Evolutionary conservation across 352 stramenopile species (phyloP).

Genomic region (Phytophthora parvispora): DNA sequence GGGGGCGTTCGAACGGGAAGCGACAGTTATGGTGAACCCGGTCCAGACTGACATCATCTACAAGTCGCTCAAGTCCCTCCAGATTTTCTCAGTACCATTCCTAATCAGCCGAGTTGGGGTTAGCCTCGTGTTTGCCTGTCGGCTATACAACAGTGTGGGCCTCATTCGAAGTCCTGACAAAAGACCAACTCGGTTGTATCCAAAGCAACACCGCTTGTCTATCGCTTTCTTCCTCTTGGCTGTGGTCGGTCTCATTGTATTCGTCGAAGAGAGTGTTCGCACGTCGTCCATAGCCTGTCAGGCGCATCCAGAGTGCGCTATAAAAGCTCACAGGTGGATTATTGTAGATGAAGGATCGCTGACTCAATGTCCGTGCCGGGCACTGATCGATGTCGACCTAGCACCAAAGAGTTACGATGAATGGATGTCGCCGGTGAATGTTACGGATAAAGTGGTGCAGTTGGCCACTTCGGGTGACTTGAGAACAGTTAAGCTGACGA

Average conservation of each 20-base stretch:
- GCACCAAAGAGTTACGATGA: neutral
- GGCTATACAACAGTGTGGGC: neutral
- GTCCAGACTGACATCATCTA: constrained; percentile 32
- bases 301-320: neutral
- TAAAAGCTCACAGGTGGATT: neutral
- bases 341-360: neutral
- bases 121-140: neutral
- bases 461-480: constrained; percentile 29
- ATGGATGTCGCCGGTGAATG: constrained; percentile 15
- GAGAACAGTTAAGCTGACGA: constrained; percentile 34
- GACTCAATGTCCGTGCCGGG: constrained; percentile 1
- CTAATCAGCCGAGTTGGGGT: neutral
- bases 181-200: neutral
- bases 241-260: neutral
- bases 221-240: neutral
- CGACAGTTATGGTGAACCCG: constrained; percentile 33
- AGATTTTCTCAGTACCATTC: constrained; percentile 27
- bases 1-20: constrained; percentile 38
- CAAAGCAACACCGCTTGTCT: neutral
- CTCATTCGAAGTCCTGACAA: neutral
- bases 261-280: neutral
- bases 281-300: neutral
- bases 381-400: constrained; percentile 6
- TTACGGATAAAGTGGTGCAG: constrained; percentile 10
- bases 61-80: constrained; percentile 38